Base-by-base conservation (phyloP, 768 basidiomycete genomes). In the Porpolomopsis calyptriformis region DNA sequence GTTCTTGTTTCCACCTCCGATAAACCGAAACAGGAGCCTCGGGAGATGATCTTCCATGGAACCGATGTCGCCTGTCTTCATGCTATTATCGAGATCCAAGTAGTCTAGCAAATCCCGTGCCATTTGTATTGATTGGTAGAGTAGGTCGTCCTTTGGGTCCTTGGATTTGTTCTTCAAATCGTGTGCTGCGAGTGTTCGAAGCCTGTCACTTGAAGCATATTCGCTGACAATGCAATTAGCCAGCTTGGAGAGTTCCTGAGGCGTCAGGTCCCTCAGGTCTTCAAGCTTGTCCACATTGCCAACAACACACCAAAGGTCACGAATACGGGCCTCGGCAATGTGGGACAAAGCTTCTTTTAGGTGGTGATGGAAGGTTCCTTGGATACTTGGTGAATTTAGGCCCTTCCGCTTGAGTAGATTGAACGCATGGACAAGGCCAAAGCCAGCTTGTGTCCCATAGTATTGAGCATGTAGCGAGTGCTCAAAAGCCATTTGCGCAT, bases 381-480 rank as follows among this genome's bases (percentile, higher is more conserved):
- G 52, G 1, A 53, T 63, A 12, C 42, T 22, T 2, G 43, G 24
- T 7, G 50, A 49, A 4, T 49, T 43, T 0, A 69, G 48, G 2
- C 62, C 62, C 49, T 61, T 66, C n/a, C 56, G 50, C 14, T 56
- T 33, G 3, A 67, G 50, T 0, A 64, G 12, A 29, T 58, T 51
- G 48, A 68, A 67, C 0, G 60, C 62, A 1, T 64, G 59, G 14
- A 49, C 35, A 2, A 68, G 49, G 0, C 64, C 62, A 1, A 57
- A 49, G 1, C 57, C 53, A 16, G 47, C 47, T 7, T 52, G 40
- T 0, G 65, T 66, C 0, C 65, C 65, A 3, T 62, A 55, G 49
- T 69, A 72, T 44, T 72, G 70, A 35, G 64, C 61, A 46, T 72
- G 64, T 0, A 73, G 38, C 0, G 68, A 68, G 35, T 64, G 61